phyloP scores from a whole-genome alignment of 768 basidiomycete genomes.

The Leccinum broughii region DNA sequence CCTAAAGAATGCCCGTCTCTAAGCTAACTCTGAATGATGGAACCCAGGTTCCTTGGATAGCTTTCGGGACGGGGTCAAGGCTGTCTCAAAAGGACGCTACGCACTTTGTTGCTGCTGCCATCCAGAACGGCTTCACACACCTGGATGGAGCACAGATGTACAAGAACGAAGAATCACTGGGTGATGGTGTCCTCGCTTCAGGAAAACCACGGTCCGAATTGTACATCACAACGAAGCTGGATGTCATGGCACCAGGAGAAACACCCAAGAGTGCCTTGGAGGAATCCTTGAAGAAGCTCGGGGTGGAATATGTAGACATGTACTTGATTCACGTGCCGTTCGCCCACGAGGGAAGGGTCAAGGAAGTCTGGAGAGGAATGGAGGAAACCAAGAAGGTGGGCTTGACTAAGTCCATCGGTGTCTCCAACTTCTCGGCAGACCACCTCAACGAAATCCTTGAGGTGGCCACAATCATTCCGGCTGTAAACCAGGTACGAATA shows the following conservation, averaged over 20 bases:
- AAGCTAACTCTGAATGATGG: slow-evolving; percentile 57
- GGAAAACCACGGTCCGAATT: slow-evolving; percentile 54
- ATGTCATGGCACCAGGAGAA: slow-evolving; percentile 35
- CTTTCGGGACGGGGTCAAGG: slow-evolving; percentile 63
- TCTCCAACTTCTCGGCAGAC: slow-evolving; percentile 52
- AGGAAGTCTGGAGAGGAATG: slow-evolving; percentile 59
- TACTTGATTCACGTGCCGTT: slow-evolving; percentile 59
- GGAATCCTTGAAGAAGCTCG: slow-evolving; percentile 53
- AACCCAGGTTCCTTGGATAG: slow-evolving; percentile 52
- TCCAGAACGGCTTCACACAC: slow-evolving; percentile 58
- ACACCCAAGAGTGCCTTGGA: slow-evolving; percentile 51
- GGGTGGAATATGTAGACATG: slow-evolving; percentile 58
- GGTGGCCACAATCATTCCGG: slow-evolving; percentile 45
- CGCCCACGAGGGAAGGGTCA: slow-evolving; percentile 42
- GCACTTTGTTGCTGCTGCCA: slow-evolving; percentile 44
- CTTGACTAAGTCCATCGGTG: slow-evolving; percentile 45
- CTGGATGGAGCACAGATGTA: slow-evolving; percentile 67
- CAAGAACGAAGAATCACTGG: slow-evolving; percentile 53
- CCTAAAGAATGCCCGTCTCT: slow-evolving; percentile 26
- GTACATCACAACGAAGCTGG: slow-evolving; percentile 63
- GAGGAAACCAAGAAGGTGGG: slow-evolving; percentile 52
- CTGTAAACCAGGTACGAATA: slow-evolving; percentile 51
- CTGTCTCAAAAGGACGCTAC: slow-evolving; percentile 47
- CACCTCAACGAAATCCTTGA: slow-evolving; percentile 46
- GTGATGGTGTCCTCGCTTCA: slow-evolving; percentile 49